A percentile compares a stretch with the other conserved stretches of the same genome.
Conservation (phyloP, 2,329 filamentous ascomycete genomes). For the Trichoderma guizhouense region DNA sequence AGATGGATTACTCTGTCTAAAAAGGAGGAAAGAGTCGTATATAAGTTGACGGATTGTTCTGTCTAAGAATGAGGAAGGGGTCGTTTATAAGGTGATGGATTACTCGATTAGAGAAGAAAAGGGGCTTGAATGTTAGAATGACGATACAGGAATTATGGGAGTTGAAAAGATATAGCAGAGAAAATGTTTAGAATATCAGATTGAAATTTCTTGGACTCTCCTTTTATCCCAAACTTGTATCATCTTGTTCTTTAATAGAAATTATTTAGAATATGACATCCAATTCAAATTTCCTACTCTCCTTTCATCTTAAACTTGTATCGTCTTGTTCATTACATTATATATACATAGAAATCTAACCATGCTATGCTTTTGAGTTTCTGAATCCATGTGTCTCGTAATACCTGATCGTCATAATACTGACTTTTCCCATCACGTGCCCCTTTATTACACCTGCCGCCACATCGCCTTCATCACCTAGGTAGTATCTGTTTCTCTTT, state of each 20-base stretch:
- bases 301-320: too few species aligned
- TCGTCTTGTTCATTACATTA: not conserved
- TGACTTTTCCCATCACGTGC: not conserved
- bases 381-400: not conserved
- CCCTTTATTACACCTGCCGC: not conserved
- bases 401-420: not conserved
- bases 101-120: not conserved
- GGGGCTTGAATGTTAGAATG: not conserved
- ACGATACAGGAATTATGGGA: not conserved
- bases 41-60: slow-evolving; percentile 44
- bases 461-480: not conserved
- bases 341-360: not conserved
- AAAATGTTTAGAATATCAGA: not conserved
- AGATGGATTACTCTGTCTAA: slow-evolving; percentile 43
- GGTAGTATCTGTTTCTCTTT: not conserved
- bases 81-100: not conserved
- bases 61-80: not conserved
- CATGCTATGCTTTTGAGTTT: not conserved
- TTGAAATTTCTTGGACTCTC: not conserved
- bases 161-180: not conserved
- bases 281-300: not conserved
- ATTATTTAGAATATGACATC: not conserved
- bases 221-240: too few species aligned
- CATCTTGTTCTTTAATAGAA: not conserved
- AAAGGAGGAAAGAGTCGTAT: not conserved